Evolutionary conservation across 306 rosid genomes (phyloP).

Genomic region (Acacia acuminata): DNA sequence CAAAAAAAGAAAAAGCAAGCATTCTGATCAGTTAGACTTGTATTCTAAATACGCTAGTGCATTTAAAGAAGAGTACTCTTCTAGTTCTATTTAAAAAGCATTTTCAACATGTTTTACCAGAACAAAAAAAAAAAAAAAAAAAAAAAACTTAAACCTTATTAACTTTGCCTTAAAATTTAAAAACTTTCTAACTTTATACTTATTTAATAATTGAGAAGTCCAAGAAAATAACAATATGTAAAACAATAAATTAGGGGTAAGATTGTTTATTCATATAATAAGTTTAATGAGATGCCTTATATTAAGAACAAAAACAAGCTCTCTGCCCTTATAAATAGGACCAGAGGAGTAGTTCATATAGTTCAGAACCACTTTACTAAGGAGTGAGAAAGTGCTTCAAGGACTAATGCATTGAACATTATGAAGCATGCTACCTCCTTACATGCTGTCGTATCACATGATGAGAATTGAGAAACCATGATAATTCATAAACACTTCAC

Average conservation of each 20-base stretch:
- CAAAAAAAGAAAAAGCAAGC: neutral
- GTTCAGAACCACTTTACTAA: neutral
- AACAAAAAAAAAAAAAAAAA: no score
- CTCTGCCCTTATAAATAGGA: no score
- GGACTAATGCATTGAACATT: conserved; percentile 9
- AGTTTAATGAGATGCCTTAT: no score
- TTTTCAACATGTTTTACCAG: neutral
- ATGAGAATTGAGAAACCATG: neutral
- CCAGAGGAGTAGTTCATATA: neutral
- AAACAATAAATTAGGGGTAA: no score
- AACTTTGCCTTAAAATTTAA: no score
- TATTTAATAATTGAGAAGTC: no score
- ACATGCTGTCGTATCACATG: conserved; percentile 3
- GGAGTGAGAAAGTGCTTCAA: neutral
- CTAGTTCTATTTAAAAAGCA: neutral
- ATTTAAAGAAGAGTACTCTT: neutral
- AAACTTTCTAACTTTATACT: no score
- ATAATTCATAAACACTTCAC: no score
- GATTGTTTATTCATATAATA: no score
- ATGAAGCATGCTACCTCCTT: neutral
- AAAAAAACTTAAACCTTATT: no score
- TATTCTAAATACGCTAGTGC: neutral
- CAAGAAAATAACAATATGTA: no score
- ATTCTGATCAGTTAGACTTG: neutral
- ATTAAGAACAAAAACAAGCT: neutral